A percentile compares a stretch with the other conserved stretches of the same genome.
Conservation (phyloP, 2,329 filamentous ascomycete genomes). For the Diaporthe aspalathi region DNA sequence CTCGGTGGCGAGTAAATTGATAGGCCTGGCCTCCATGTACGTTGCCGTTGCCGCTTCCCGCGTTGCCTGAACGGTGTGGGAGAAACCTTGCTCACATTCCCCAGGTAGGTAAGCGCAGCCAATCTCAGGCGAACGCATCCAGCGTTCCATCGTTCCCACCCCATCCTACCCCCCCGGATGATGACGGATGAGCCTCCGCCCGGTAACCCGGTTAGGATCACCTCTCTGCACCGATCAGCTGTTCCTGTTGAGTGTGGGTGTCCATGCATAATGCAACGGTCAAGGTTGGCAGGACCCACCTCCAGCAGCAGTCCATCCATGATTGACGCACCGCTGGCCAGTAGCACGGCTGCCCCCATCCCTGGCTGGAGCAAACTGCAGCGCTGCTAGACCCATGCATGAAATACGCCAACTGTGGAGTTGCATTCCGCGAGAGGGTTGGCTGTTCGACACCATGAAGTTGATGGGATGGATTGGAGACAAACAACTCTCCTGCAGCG, state of each 20-base stretch:
- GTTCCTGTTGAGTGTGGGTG: background rate
- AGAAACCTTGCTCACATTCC: background rate
- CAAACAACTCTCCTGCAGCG: no score
- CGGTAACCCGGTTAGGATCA: constrained; percentile 6
- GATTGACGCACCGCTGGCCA: background rate
- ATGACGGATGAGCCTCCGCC: background rate
- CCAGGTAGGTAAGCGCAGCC: background rate
- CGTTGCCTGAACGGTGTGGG: background rate
- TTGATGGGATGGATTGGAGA: background rate
- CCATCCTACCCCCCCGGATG: background rate
- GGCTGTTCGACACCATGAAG: background rate
- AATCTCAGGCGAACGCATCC: background rate
- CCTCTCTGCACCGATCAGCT: background rate
- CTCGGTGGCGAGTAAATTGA: background rate
- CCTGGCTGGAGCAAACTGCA: constrained; percentile 15
- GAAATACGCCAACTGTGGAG: background rate
- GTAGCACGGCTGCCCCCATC: background rate
- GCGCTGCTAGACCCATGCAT: background rate
- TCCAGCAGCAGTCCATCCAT: background rate
- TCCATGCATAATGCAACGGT: background rate
- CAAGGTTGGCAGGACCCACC: background rate
- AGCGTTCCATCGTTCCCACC: background rate
- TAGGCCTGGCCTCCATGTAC: constrained; percentile 3
- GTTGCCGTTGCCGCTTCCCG: background rate
- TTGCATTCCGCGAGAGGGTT: background rate